phyloP scores from a whole-genome alignment of 331 rosid genomes.

The Saraca asoca region DNA sequence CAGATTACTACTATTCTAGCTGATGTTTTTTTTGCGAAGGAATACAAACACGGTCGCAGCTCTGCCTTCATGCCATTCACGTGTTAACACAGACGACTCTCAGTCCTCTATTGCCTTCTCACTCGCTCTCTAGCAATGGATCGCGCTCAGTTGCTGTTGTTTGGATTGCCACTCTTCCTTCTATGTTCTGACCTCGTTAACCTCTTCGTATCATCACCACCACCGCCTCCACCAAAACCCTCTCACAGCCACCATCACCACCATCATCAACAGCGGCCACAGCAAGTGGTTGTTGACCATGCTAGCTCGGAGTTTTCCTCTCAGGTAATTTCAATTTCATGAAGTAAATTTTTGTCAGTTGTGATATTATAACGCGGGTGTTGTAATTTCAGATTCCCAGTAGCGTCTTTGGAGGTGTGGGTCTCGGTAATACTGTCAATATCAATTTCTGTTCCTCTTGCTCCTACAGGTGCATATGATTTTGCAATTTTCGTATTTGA shows the following conservation, averaged over 20 bases:
- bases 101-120: neutral
- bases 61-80: constrained; percentile 39
- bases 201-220: constrained; percentile 55
- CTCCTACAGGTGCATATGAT: constrained; percentile 56
- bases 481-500: neutral
- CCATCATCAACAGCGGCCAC: constrained; percentile 13
- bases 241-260: constrained; percentile 37
- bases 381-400: constrained; percentile 45
- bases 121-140: constrained; percentile 46
- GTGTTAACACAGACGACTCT: too few relatives aligned
- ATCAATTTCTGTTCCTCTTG: constrained; percentile 74
- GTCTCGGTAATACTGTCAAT: constrained; percentile 59
- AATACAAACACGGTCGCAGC: too few relatives aligned
- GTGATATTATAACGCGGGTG: neutral
- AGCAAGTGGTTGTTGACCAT: constrained; percentile 28
- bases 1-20: too few relatives aligned
- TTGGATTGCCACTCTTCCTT: constrained; percentile 69
- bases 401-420: constrained; percentile 41
- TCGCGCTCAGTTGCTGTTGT: constrained; percentile 54
- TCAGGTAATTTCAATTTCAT: constrained; percentile 42
- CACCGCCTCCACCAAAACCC: constrained; percentile 46
- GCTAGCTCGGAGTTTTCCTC: constrained; percentile 45
- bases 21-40: too few relatives aligned
- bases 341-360: neutral
- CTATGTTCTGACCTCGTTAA: constrained; percentile 54